Evolutionary conservation across 202 grass and related monocot species (phyloP).

Genomic region (Zoysia matrella): DNA sequence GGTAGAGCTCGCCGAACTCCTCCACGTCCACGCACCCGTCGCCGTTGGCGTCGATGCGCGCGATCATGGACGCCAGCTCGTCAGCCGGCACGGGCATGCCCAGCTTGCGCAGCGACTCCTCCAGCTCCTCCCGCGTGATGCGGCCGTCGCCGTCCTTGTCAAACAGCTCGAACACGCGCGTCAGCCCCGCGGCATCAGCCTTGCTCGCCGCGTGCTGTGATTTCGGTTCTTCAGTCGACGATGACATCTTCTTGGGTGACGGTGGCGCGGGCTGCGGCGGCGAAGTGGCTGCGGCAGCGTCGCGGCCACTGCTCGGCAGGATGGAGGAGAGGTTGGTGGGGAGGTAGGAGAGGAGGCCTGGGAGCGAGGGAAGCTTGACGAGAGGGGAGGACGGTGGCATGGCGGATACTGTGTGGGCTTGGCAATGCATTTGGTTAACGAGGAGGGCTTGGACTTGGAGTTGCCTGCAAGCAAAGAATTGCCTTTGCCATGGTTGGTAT

Average conservation of each 20-base stretch:
- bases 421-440: constrained; percentile 25
- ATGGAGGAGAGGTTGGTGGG: constrained; percentile 48
- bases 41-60: constrained; percentile 82
- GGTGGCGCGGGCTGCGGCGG: background rate
- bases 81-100: constrained; percentile 66
- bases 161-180: constrained; percentile 92
- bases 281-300: background rate
- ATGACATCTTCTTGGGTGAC: constrained; percentile 38
- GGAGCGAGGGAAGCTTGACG: constrained; percentile 40
- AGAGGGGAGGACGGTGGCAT: constrained; percentile 37
- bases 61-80: constrained; percentile 86
- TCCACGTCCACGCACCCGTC: constrained; percentile 88
- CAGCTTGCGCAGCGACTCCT: constrained; percentile 76
- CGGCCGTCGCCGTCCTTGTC: constrained; percentile 80
- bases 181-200: constrained; percentile 61
- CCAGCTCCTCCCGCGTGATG: constrained; percentile 84
- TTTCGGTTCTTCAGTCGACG: background rate
- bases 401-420: constrained; percentile 19
- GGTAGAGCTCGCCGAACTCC: constrained; percentile 83
- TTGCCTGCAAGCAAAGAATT: constrained; percentile 37
- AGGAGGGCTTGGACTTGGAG: background rate
- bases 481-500: constrained; percentile 22
- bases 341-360: constrained; percentile 57
- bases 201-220: constrained; percentile 1
- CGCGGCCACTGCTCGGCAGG: constrained; percentile 39